A percentile compares a stretch with the other conserved stretches of the same genome.
phyloP scores from a whole-genome alignment of 208 protist species.

The Vickermania ingenoplastis region DNA sequence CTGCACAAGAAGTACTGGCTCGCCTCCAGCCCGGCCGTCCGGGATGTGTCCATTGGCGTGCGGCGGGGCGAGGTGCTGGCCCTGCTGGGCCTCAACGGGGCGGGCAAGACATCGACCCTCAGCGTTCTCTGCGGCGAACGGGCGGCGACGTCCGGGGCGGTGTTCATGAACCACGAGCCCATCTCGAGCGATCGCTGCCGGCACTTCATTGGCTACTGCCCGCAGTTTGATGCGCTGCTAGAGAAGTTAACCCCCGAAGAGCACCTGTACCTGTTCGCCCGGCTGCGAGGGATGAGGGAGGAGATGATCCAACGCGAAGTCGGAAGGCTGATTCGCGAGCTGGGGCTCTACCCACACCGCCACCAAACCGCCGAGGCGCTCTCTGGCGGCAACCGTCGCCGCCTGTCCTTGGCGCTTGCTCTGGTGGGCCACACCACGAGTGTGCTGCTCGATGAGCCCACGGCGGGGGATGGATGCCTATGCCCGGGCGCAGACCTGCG shows the following conservation, averaged over 20 bases:
- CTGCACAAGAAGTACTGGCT: conserved; percentile 45
- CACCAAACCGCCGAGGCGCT: conserved; percentile 77
- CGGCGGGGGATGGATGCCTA: conserved; percentile 88
- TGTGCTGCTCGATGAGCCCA: conserved; percentile 83
- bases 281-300: conserved; percentile 50
- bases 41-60: conserved; percentile 68
- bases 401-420: conserved; percentile 78
- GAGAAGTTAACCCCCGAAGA: conserved; percentile 85
- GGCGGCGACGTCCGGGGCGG: conserved; percentile 50
- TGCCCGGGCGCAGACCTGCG: conserved; percentile 66
- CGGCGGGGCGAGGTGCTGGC: conserved; percentile 69
- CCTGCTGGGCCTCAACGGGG: conserved; percentile 87
- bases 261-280: conserved; percentile 87
- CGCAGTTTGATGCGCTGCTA: conserved; percentile 92
- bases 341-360: conserved; percentile 38
- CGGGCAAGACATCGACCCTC: conserved; percentile 88
- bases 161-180: conserved; percentile 50
- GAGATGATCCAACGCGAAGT: conserved; percentile 34
- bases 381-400: too few relatives aligned
- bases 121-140: conserved; percentile 75
- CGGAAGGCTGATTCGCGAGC: conserved; percentile 28
- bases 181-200: conserved; percentile 21
- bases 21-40: conserved; percentile 22
- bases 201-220: conserved; percentile 89
- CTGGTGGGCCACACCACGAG: conserved; percentile 74